Conservation (phyloP, 208 protist species). For the Wallacemonas collosoma region DNA sequence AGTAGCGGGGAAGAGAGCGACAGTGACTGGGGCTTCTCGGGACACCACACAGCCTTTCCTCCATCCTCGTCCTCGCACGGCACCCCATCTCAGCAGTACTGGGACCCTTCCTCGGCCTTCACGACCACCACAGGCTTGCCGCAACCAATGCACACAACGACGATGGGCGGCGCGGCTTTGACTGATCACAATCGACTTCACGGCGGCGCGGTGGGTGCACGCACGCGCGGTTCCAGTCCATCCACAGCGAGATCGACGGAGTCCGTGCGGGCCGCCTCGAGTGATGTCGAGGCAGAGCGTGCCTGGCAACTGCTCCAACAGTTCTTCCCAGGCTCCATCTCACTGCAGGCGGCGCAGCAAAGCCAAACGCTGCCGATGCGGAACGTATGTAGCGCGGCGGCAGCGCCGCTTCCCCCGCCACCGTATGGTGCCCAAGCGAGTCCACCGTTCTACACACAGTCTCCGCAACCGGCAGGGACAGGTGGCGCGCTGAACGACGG, state of each 20-base stretch:
- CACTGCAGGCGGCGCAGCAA: constrained; percentile 9
- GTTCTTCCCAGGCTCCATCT: constrained; percentile 17
- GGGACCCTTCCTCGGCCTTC: constrained; percentile 1
- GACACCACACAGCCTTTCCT: not conserved
- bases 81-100: not conserved
- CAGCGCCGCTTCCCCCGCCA: no score
- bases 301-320: constrained; percentile 13
- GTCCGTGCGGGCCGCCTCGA: not conserved
- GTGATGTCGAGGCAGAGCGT: constrained; percentile 9
- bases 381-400: no score
- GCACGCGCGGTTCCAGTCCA: no score
- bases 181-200: no score
- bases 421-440: no score
- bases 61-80: not conserved
- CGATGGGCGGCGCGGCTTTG: no score
- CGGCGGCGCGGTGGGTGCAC: no score
- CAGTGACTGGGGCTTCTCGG: not conserved
- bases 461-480: no score
- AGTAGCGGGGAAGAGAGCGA: constrained; percentile 6
- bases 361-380: not conserved
- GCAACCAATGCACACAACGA: no score
- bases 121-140: not conserved
- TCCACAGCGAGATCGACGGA: not conserved
- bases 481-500: no score
- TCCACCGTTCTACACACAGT: no score